Evolutionary conservation across 2,329 filamentous ascomycete genomes (phyloP), one percentile per base, ranked within the genome.

Genomic region (Fusarium newnesense): DNA sequence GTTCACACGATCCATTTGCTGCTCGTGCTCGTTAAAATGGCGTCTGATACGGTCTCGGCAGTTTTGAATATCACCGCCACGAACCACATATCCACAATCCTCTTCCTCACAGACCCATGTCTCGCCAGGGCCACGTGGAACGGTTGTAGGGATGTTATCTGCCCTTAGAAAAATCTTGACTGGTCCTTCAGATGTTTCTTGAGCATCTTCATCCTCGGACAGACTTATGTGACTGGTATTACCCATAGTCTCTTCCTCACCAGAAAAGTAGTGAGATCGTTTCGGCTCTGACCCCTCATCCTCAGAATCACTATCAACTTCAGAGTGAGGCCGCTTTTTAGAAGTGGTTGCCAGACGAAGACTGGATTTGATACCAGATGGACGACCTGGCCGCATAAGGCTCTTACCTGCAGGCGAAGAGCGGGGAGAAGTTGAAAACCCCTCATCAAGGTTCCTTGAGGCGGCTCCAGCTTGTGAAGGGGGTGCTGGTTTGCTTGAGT

Each of bases 51-150:
- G 81, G 9, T 84, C 81, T 66, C 89, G 86, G 30, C 88, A 88
- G 1, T 86, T 84, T 7, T 86, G 81, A 46, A 87, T 85, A 49
- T 89, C 87, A n/a, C 89, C 89, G 5, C 86, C 87, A 69, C 91
- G 90, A 16, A 94, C 89, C 44, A 91, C 85, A 74, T 90, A 90
- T 42, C 83, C 83, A 76, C 92, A 94, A 30, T 87, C 90, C 16
- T 90, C 88, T 69, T 92, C 86, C 9, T 87, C 87, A 76, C 92
- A 94, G 2, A 83, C 84, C 92, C 92, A 94, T 0, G 89, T 90
- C 60, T 91, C 88, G 66, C 90, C 85, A 0, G 89, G 88, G 0
- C 89, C 90, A 39, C 85, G 83, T 1, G 89, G 85, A 7, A 79
- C 81, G 12, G 83, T 81, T 8, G 86, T 85, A 1, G 87, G 88